These are phyloP conservation scores for Calonectria pseudoreteaudii DNA, from an alignment of 2,329 filamentous ascomycete species.

Conservation along the genomic window DNA sequence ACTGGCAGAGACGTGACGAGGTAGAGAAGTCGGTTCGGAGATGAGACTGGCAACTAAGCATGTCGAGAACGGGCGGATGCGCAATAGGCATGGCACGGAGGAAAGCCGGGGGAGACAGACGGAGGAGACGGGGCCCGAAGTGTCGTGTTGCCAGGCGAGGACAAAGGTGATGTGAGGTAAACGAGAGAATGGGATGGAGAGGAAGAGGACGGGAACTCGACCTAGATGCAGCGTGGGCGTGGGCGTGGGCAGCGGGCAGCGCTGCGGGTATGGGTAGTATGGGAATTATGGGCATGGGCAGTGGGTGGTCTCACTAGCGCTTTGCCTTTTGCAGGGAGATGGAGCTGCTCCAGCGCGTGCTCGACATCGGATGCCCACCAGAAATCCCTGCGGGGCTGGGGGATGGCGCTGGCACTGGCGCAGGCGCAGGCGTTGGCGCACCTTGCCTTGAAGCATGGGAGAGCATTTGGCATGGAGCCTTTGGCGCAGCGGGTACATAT, in stretches of 20 bases:
- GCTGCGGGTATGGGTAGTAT: constrained; percentile 8
- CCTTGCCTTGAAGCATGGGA: background rate
- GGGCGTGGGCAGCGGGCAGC: constrained; percentile 26
- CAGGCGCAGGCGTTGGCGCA: background rate
- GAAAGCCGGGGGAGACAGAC: constrained; percentile 22
- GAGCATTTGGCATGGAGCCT: background rate
- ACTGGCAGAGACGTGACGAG: constrained; percentile 35
- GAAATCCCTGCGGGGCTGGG: constrained; percentile 25
- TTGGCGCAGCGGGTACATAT: constrained; percentile 5
- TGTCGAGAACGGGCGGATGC: constrained; percentile 37
- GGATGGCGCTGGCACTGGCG: background rate
- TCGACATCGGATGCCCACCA: constrained; percentile 13
- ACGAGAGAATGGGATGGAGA: constrained; percentile 25
- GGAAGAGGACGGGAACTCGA: constrained; percentile 24
- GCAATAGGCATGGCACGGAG: constrained; percentile 38
- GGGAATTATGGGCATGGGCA: constrained; percentile 18
- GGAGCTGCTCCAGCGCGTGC: constrained; percentile 19
- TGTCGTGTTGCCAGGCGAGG: constrained; percentile 47
- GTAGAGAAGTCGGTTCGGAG: constrained; percentile 37
- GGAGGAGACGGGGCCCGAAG: constrained; percentile 25
- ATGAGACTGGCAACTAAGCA: constrained; percentile 43
- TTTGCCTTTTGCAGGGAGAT: constrained; percentile 19
- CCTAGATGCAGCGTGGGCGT: constrained; percentile 20
- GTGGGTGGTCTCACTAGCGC: constrained; percentile 28
- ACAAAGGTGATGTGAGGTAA: constrained; percentile 28